A percentile compares a stretch with the other conserved stretches of the same genome.
Evolutionary conservation across 148 eudicot genomes (phyloP).

Genomic region (Simmondsia chinensis): DNA sequence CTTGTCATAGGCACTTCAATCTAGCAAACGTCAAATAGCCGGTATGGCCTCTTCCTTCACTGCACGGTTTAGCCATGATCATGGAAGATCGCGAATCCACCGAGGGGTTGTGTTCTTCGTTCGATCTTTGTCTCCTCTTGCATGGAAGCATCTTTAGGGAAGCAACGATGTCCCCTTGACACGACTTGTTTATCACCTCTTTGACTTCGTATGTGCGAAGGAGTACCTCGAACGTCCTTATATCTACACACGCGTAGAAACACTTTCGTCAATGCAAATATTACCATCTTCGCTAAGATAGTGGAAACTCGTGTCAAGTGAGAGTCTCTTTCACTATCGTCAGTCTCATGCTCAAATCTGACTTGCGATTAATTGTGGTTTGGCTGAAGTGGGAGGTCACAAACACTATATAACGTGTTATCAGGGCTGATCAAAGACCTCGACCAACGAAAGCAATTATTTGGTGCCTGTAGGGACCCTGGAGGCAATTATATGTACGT

Average conservation of each 20-base stretch:
- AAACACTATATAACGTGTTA: no score
- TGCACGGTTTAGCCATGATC: conserved; percentile 55
- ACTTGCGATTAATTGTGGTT: no score
- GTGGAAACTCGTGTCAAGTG: background rate
- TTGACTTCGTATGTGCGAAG: conserved; percentile 64
- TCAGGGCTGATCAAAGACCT: no score
- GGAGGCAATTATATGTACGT: no score
- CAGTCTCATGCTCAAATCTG: no score
- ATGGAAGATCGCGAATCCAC: conserved; percentile 33
- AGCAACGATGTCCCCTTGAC: conserved; percentile 25
- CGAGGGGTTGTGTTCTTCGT: conserved; percentile 25
- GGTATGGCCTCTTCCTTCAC: conserved; percentile 83
- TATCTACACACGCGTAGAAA: conserved; percentile 34
- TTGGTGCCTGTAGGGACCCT: no score
- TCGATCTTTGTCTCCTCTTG: conserved; percentile 61
- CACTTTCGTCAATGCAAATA: no score
- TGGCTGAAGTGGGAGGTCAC: no score
- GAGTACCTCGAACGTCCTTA: conserved; percentile 90
- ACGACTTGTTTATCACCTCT: conserved; percentile 38
- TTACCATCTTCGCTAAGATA: no score
- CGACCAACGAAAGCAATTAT: no score
- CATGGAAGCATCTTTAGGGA: conserved; percentile 32
- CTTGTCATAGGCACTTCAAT: conserved; percentile 29
- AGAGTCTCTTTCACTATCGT: background rate
- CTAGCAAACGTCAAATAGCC: conserved; percentile 95